phyloP scores from a whole-genome alignment of 2,329 filamentous ascomycete genomes.

The Mycosphaerella sp. region DNA sequence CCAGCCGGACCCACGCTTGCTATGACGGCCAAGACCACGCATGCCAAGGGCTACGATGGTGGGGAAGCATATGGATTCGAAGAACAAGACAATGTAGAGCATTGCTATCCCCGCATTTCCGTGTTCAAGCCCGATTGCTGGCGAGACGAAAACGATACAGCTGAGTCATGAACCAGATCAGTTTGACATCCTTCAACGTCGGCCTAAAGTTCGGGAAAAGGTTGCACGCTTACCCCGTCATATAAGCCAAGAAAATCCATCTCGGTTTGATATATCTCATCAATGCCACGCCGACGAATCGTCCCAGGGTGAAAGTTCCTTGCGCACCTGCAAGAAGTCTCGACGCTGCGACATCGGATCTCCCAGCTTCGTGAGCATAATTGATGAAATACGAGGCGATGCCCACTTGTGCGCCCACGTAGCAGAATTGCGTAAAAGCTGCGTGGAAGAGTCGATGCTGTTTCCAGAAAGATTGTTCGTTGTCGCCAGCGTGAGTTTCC shows the following conservation, averaged over 20 bases:
- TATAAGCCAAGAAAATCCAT: conserved; percentile 63
- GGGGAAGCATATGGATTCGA: conserved; percentile 76
- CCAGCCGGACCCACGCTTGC: conserved; percentile 68
- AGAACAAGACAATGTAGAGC: conserved; percentile 63
- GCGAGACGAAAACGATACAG: conserved; percentile 52
- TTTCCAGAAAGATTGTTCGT: conserved; percentile 49
- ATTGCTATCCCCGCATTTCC: conserved; percentile 50
- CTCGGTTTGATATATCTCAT: conserved; percentile 64
- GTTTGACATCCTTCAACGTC: background rate
- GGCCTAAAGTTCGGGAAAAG: no score
- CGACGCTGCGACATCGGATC: conserved; percentile 52
- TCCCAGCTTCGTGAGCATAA: conserved; percentile 51
- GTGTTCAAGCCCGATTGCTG: conserved; percentile 37
- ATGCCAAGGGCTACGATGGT: conserved; percentile 75
- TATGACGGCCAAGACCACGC: conserved; percentile 67
- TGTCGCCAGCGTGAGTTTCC: conserved; percentile 26
- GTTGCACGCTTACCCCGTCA: conserved; percentile 39
- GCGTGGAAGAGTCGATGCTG: conserved; percentile 72
- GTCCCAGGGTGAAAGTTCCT: conserved; percentile 64
- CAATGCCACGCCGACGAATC: conserved; percentile 60
- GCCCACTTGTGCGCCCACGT: conserved; percentile 66
- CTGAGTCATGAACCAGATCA: conserved; percentile 10
- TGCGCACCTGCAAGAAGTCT: conserved; percentile 70
- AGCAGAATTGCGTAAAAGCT: conserved; percentile 70
- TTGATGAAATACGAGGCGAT: conserved; percentile 63